Percentiles rank a stretch among this genome's conserved stretches.
These are phyloP conservation scores for Acorus calamus DNA, from an alignment of 106 monocot species.

Conservation along the genomic window DNA sequence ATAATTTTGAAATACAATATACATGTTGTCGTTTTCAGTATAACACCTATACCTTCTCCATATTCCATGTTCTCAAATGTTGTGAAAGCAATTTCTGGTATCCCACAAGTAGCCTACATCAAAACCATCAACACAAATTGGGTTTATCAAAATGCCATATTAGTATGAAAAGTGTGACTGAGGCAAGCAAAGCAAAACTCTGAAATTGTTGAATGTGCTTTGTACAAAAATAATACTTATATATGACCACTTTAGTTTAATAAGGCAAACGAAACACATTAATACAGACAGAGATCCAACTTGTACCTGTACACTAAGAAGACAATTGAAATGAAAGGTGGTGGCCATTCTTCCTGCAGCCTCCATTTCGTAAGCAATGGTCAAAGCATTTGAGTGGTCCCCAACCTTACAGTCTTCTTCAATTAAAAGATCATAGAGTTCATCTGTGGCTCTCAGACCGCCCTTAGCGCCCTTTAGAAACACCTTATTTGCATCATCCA, in stretches of 20 bases:
- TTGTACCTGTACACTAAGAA: conserved; percentile 91
- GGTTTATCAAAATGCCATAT: too few species aligned
- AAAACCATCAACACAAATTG: background rate
- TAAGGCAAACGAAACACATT: background rate
- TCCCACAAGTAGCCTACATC: conserved; percentile 90
- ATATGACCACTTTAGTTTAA: too few species aligned
- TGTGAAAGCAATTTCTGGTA: conserved; percentile 90
- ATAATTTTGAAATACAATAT: background rate
- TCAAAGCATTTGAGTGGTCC: conserved; percentile 96
- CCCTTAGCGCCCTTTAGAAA: conserved; percentile 89
- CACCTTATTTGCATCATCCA: conserved; percentile 80
- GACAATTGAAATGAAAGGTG: conserved; percentile 94
- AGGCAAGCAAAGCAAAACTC: background rate
- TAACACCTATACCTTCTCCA: conserved; percentile 60
- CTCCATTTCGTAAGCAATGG: conserved; percentile 99
- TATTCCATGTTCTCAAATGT: conserved; percentile 99
- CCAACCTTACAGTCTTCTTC: conserved; percentile 96
- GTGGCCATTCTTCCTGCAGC: conserved; percentile 97
- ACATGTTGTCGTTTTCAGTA: background rate
- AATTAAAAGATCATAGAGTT: conserved; percentile 88
- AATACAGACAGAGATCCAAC: background rate
- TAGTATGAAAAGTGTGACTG: too few species aligned
- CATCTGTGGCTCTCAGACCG: conserved; percentile 84
- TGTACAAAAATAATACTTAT: background rate
- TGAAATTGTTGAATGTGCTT: too few species aligned